These are phyloP conservation scores for Cichorium intybus DNA, from an alignment of 140 eudicot genomes.

Conservation along the genomic window DNA sequence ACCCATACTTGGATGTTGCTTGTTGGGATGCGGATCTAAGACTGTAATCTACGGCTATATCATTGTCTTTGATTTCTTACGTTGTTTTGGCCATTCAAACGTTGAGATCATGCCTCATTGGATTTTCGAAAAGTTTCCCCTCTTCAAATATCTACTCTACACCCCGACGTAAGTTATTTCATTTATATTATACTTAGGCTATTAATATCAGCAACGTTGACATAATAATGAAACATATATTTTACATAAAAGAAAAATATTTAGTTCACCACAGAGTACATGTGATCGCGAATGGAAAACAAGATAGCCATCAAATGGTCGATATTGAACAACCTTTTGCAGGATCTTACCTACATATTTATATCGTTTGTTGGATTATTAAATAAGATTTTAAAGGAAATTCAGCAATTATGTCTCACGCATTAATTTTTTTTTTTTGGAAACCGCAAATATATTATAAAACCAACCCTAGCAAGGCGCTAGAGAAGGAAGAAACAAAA, in stretches of 20 bases:
- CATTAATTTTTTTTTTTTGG: no score
- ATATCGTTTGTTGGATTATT: conserved; percentile 2
- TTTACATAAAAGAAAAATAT: background rate
- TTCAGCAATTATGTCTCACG: background rate
- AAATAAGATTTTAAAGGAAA: background rate
- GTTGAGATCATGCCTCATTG: conserved; percentile 68
- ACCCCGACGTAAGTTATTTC: conserved; percentile 82
- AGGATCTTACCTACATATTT: background rate
- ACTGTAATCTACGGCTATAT: conserved; percentile 53
- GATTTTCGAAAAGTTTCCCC: conserved; percentile 53
- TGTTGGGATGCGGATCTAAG: conserved; percentile 66
- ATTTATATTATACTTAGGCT: background rate
- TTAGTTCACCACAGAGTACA: background rate
- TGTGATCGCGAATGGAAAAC: background rate
- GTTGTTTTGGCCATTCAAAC: conserved; percentile 77
- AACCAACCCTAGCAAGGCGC: no score
- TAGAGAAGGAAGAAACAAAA: no score
- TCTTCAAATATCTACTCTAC: conserved; percentile 50
- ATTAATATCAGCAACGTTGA: background rate
- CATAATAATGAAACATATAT: no score
- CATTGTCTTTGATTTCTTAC: conserved; percentile 60
- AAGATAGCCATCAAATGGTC: background rate
- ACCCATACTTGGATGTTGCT: conserved; percentile 53
- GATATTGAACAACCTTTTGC: conserved; percentile 1
- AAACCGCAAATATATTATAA: no score